Evolutionary conservation across 495 filamentous ascomycete genomes (phyloP), one percentile per base, ranked within the genome.

Genomic region (Cladorrhinum samala): DNA sequence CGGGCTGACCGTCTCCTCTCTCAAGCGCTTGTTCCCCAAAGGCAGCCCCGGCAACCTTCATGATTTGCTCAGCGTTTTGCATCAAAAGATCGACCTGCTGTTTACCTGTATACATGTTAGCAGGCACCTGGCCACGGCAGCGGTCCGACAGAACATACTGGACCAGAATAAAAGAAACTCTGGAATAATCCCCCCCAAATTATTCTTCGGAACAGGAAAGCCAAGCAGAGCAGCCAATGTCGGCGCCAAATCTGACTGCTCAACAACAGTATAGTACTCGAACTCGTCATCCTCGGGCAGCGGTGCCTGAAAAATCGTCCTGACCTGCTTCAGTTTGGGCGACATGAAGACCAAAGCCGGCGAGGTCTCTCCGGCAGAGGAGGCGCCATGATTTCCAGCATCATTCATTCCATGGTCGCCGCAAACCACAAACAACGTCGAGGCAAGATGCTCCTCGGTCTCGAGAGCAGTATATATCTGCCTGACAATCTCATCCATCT

Each of bases 401-500:
- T 97, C 93, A 61, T 96, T 99, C 93, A 99, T 99, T 17, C 93
- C 93, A 65, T 99, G 93, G 64, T 99, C 93, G 40, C 93, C 93
- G 50, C 83, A 89, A 7, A 99, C 71, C 1, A 99, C 81, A 46
- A 99, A 79, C 14, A 97, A 75, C 2, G 92, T 90, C 17, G 83
- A 86, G 33, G 80, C 61, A 2, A 95, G 80, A 67, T 95, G 85
- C 3, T 72, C 57, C 38, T 88, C 64, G 1, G 72, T 74, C 61
- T 84, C 79, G 50, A 97, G 86, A 2, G 88, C 86, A 18, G 75
- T 75, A 59, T 88, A 96, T 30, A 97, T 86, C 46, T 81, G 71
- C 43, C 71, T 67, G 27, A 97, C 83, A 56, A 97, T 82, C 3
- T 68, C 73, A 62, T 99, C 93, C 93, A 99, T 99, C 66, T 99